Conservation (phyloP, 176 grass and related monocot species). For the Saccharum spontaneum region DNA sequence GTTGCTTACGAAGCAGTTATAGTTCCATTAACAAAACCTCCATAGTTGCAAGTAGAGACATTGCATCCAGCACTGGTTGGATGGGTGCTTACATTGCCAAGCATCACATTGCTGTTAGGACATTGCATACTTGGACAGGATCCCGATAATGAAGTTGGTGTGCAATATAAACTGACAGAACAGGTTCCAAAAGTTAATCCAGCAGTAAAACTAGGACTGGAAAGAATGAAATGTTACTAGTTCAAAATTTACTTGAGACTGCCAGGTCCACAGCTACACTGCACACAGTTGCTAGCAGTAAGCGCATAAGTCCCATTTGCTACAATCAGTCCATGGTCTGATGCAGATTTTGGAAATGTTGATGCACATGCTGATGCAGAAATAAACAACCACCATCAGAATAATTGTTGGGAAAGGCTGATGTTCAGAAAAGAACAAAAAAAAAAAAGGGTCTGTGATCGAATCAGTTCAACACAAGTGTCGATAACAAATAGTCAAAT, state of each 20-base stretch:
- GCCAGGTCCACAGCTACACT: constrained; percentile 85
- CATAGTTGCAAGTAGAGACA: constrained; percentile 77
- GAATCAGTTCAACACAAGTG: background rate
- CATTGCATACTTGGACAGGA: constrained; percentile 95
- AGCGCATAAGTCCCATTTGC: constrained; percentile 86
- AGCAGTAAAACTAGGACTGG: background rate
- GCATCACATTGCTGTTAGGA: constrained; percentile 69
- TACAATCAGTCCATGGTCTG: constrained; percentile 79
- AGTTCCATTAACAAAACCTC: constrained; percentile 83
- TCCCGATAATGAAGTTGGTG: constrained; percentile 59
- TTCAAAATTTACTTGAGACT: constrained; percentile 68
- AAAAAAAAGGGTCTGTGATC: background rate
- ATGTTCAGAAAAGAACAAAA: background rate
- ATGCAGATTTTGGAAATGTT: constrained; percentile 62
- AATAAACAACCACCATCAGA: constrained; percentile 21
- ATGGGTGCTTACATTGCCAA: constrained; percentile 64
- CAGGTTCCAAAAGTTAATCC: background rate
- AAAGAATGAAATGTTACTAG: background rate
- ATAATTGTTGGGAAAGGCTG: background rate
- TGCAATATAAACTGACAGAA: constrained; percentile 81
- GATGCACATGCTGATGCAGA: constrained; percentile 68
- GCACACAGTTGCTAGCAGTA: constrained; percentile 77
- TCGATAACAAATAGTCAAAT: background rate
- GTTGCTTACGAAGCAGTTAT: constrained; percentile 69
- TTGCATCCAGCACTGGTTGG: constrained; percentile 80